phyloP scores from a whole-genome alignment of 2,329 filamentous ascomycete genomes.

The Talaromyces piceae region DNA sequence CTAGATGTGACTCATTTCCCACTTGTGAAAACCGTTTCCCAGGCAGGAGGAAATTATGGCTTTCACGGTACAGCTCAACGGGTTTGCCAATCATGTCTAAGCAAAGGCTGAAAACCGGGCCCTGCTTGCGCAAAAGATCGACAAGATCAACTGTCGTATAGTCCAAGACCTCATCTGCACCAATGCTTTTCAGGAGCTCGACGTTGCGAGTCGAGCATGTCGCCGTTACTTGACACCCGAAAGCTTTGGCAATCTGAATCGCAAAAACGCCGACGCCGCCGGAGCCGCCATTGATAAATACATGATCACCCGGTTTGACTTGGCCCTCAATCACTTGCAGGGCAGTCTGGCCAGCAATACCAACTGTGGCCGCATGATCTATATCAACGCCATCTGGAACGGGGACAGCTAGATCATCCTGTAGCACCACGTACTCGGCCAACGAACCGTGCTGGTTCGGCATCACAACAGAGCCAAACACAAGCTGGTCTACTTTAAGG shows the following conservation, averaged over 20 bases:
- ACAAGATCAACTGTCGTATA: constrained; percentile 48
- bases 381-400: constrained; percentile 39
- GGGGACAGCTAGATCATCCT: constrained; percentile 24
- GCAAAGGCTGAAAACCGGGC: constrained; percentile 45
- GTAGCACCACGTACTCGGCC: constrained; percentile 36
- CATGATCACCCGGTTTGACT: constrained; percentile 44
- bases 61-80: constrained; percentile 45
- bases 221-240: constrained; percentile 53
- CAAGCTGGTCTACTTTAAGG: constrained; percentile 30
- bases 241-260: constrained; percentile 56
- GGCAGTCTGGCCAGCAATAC: constrained; percentile 42
- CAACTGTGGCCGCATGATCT: constrained; percentile 38
- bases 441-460: constrained; percentile 36
- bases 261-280: constrained; percentile 55
- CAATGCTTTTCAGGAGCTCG: constrained; percentile 50
- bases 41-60: constrained; percentile 44
- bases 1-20: constrained; percentile 31
- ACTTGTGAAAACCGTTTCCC: constrained; percentile 49
- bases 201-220: constrained; percentile 53
- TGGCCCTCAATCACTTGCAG: constrained; percentile 43
- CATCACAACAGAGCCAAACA: constrained; percentile 36
- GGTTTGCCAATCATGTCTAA: constrained; percentile 53
- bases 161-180: constrained; percentile 58
- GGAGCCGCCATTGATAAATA: constrained; percentile 59
- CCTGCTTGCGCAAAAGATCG: constrained; percentile 40